Evolutionary conservation across 495 filamentous ascomycete species (phyloP), one percentile per base, ranked within the genome.

Genomic region (Astrothelium macrocarpum): DNA sequence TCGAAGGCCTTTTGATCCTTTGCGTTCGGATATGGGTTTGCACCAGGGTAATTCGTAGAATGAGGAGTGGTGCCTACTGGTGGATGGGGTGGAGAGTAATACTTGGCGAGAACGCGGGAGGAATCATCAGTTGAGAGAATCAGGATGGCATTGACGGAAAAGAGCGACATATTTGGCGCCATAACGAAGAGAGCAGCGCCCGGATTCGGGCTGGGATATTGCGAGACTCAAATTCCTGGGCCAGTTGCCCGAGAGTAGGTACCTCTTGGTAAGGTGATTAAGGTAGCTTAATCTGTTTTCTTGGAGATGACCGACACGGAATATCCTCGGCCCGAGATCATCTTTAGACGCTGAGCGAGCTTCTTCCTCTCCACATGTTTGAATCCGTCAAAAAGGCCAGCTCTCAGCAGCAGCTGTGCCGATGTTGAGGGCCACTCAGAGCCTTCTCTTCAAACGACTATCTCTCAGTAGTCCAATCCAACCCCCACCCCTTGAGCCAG

Each of bases 1-100:
- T 98, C 94, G 73, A 98, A 98, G 5, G 88, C 82, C 70, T 90
- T 94, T 75, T 98, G 94, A 64, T 93, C 86, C 75, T 96, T 96
- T 39, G 95, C 73, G 43, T 89, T 90, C 25, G 91, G 85, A 78
- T 96, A 97, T 46, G 95, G 90, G 72, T 89, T 89, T 65, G 81
- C 78, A 67, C 83, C 84, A 26, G 83, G 83, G 74, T 80, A 81
- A 68, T 83, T 76, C 49, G 81, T 70, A 32, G 78, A 74, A 49
- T 66, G 60, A n/a, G 68, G 68, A 26, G 66, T 61, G 61, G 75
- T 70, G 66, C 80, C 81, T 32, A 83, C 77, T 53, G 84, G 84
- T 67, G 86, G 80, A 77, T 97, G 94, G 59, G 91, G 93, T 59
- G 90, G 82, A 64, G 81, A 88, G 82, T 94, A 98, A 84, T 97